Evolutionary conservation across 345 rosid species (phyloP).

Genomic region (Aquilaria sinensis): DNA sequence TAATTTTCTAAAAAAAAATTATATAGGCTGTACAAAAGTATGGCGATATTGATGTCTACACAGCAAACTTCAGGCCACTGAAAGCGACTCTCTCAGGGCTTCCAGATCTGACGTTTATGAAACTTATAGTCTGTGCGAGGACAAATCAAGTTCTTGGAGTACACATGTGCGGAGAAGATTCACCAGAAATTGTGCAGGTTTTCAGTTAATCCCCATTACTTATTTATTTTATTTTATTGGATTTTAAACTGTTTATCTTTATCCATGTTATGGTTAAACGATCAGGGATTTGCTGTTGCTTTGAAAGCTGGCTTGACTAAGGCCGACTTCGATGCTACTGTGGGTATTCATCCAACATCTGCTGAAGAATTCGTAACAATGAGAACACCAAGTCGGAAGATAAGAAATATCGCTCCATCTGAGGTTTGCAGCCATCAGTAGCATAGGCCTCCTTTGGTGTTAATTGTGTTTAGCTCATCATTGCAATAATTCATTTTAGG

Average conservation of each 20-base stretch:
- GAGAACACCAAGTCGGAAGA: conserved; percentile 79
- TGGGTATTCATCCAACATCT: conserved; percentile 89
- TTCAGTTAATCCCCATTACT: not conserved
- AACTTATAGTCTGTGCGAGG: conserved; percentile 77
- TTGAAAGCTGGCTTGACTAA: conserved; percentile 91
- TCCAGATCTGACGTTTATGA: conserved; percentile 86
- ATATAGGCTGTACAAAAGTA: conserved; percentile 71
- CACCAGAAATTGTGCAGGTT: conserved; percentile 88
- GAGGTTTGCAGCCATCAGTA: conserved; percentile 44
- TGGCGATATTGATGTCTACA: conserved; percentile 77
- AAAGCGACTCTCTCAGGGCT: conserved; percentile 95
- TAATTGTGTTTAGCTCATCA: not conserved
- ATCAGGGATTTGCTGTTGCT: conserved; percentile 93
- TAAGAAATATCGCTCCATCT: conserved; percentile 43
- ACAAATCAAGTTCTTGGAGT: conserved; percentile 68
- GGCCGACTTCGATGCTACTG: conserved; percentile 79
- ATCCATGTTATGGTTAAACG: conserved; percentile 8
- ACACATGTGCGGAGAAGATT: conserved; percentile 94
- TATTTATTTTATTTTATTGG: conserved; percentile 5
- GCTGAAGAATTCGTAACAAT: conserved; percentile 92
- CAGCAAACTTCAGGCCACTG: conserved; percentile 85
- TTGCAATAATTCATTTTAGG: not conserved
- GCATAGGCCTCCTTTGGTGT: not conserved
- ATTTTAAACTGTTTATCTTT: conserved; percentile 6
- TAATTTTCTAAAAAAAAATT: not conserved